Base-by-base conservation (phyloP, 495 filamentous ascomycete genomes). In the Aspergillus avenaceus region DNA sequence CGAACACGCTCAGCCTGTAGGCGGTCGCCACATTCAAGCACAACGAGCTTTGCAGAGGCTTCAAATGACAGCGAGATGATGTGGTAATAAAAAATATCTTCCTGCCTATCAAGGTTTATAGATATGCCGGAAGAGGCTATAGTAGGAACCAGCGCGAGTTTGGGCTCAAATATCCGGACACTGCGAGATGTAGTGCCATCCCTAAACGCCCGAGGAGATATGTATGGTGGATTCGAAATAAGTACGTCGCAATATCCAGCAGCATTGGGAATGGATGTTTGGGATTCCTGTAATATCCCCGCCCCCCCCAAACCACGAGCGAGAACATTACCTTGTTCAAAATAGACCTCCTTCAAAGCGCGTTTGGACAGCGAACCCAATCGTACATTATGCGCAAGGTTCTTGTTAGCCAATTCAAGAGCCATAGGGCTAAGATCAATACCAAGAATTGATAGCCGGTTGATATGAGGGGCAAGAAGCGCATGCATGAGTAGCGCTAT, bases 171-270 rank as follows among this genome's bases (percentile, higher is more conserved):
- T 16, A 79, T 80, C 4, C 91, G 76, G 22, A 97, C 93, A 22
- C 84, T 87, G 38, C 86, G 80, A 0, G 76, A 70, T 0, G 86
- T 90, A 0, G 73, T 79, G 3, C 72, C 76, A 9, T 61, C 69
- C 2, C 57, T 53, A 55, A 86, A 95, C 1, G 73, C 71, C 0
- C 44, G 14, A 0, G 63, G 61, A 9, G 91, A 92, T 41, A 98
- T 86, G 65, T 98, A 97, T 0, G 93, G 93, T 9, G 93, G 93
- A 65, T 98, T 98, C 4, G 86, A 82, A 26, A 90, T 80, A 0
- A 98, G 62, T n/a, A 98, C 60, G 54, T 95, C 87, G 49, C 77
- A 82, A 21, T 32, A 45, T 16, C 43, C 3, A 9, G 42, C 13
- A 7, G 43, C 29, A 44, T 34, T 25, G 26, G 23, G 18, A 41